Evolutionary conservation across 352 stramenopile genomes (phyloP), one percentile per base, ranked within the genome.

Genomic region (Elongisporangium prolatum): DNA sequence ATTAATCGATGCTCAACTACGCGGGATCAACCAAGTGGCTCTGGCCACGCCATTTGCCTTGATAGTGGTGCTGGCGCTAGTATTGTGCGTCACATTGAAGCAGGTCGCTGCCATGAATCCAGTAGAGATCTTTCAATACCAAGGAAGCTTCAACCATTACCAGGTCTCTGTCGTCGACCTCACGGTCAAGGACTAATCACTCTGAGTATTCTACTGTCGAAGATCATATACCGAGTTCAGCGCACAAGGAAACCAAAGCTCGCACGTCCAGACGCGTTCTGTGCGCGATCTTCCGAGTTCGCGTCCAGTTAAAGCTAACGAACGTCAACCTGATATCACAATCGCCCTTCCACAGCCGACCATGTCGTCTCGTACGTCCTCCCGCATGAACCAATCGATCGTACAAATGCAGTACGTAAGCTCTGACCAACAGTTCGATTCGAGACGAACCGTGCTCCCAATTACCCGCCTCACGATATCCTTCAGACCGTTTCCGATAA

Each of bases 1-100:
- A 62, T 51, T 70, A 51, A 54, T 76, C 20, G 65, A 79, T 50
- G 61, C 59, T 0, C 67, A 79, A 28, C 59, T 79, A 2, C 50
- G 65, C 5, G 68, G 64, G 4, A 61, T 72, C 34, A 37, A 54
- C 13, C 59, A 54, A 48, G 34, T 69, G 37, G 14, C 58, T 38
- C 11, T 50, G 50, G 21, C n/a, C 54, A 25, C 54, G 28, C n/a
- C 49, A 18, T 21, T 59, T 40, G 37, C 50, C 0, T 20, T 69
- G 22, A 8, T 63, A 44, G 60, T 74, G 18, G 52, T 77, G 21
- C 21, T 70, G 2, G 13, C 28, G 28, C 28, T 40, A 1, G 9
- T 40, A 40, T 40, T 66, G 1, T 66, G 57, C 57, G 53, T 72
- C 24, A 58, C 72, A 56, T 28, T 75, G 18, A 50, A 58, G 3